These are phyloP conservation scores for Talaromyces funiculosus DNA, from an alignment of 2,329 filamentous ascomycete genomes.

Conservation along the genomic window DNA sequence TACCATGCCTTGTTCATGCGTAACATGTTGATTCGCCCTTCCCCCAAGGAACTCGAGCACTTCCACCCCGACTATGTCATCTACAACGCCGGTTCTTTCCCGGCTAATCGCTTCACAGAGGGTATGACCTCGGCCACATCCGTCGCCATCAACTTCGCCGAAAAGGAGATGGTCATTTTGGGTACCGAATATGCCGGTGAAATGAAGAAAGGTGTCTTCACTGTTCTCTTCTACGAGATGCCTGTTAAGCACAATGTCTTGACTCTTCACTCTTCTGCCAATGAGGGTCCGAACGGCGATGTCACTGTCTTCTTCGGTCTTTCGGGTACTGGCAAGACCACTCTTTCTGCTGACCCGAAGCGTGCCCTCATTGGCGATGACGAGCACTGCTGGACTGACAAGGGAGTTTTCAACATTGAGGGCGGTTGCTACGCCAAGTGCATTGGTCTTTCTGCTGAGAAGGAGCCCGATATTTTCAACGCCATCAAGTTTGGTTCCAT, in stretches of 20 bases:
- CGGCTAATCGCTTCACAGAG: slow-evolving; percentile 94
- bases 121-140: slow-evolving; percentile 99
- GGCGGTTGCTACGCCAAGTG: slow-evolving; percentile 99
- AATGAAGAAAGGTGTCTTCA: slow-evolving; percentile 99
- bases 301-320: slow-evolving; percentile 99
- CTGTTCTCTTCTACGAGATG: slow-evolving; percentile 99
- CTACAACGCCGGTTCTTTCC: slow-evolving; percentile 98
- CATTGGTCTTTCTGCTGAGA: slow-evolving; percentile 94
- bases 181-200: slow-evolving; percentile 97
- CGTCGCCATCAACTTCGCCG: slow-evolving; percentile 96
- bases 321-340: slow-evolving; percentile 98
- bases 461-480: slow-evolving; percentile 96
- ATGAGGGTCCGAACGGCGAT: slow-evolving; percentile 89
- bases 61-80: slow-evolving; percentile 99
- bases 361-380: slow-evolving; percentile 95
- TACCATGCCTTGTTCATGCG: slow-evolving; percentile 99
- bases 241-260: slow-evolving; percentile 99
- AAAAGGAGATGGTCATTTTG: slow-evolving; percentile 99
- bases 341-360: slow-evolving; percentile 93
- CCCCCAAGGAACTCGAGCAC: slow-evolving; percentile 83
- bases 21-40: slow-evolving; percentile 98
- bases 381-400: slow-evolving; percentile 99
- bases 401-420: slow-evolving; percentile 98
- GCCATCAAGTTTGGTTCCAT: slow-evolving; percentile 97
- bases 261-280: slow-evolving; percentile 96